These are phyloP conservation scores for Solanum infundibuliforme DNA, from an alignment of 257 asterid genomes.

Conservation along the genomic window DNA sequence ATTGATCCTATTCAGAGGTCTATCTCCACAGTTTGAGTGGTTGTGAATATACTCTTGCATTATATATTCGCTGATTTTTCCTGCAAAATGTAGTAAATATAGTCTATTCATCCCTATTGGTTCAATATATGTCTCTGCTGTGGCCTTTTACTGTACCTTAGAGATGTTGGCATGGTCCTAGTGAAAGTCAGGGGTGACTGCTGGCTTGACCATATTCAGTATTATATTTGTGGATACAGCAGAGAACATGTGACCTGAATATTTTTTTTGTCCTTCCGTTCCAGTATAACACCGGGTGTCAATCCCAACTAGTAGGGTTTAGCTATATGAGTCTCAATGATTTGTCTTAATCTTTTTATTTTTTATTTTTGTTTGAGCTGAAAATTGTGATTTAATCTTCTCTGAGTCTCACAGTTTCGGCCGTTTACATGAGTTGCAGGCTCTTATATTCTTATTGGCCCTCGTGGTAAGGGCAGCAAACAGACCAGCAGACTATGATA, in stretches of 20 bases:
- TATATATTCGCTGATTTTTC: background rate
- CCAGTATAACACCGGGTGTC: background rate
- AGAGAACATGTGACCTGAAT: background rate
- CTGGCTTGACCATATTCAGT: background rate
- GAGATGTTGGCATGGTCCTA: background rate
- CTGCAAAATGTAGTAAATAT: background rate
- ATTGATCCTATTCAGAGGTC: background rate
- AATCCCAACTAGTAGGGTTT: background rate
- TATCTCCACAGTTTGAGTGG: background rate
- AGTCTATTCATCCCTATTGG: background rate
- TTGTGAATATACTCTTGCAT: background rate
- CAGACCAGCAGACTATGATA: slow-evolving; percentile 80
- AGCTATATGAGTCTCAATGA: background rate
- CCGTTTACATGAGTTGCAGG: slow-evolving; percentile 40
- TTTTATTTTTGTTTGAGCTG: too few relatives aligned
- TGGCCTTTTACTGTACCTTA: background rate
- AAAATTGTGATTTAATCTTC: background rate
- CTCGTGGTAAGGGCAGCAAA: slow-evolving; percentile 86
- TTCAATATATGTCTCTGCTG: background rate
- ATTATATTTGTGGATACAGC: background rate
- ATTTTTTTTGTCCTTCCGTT: background rate
- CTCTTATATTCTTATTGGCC: slow-evolving; percentile 76
- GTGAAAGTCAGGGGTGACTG: background rate
- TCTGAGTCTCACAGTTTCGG: background rate
- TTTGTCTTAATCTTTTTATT: background rate